Percentiles rank a stretch among this genome's conserved stretches.
phyloP scores from a whole-genome alignment of 148 eudicot species.

The Fallopia convolvulus region DNA sequence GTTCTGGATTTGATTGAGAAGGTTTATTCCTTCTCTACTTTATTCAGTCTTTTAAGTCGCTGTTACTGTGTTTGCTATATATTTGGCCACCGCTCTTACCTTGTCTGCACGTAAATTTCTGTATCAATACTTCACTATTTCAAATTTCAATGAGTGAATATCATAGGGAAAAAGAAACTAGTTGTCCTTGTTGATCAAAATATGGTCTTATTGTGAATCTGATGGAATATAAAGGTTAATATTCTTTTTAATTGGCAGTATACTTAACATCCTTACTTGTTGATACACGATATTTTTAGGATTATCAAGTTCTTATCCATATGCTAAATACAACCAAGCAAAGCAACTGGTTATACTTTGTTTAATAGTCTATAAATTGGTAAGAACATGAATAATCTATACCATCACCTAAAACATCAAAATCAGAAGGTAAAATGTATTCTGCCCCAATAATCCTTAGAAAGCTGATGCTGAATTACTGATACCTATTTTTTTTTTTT shows the following conservation, averaged over 20 bases:
- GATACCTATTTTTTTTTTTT: no score
- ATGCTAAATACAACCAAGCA: not conserved
- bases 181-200: not conserved
- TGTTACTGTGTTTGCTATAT: not conserved
- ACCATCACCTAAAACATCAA: not conserved
- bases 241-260: not conserved
- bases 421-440: not conserved
- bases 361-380: not conserved
- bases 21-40: slow-evolving; percentile 32
- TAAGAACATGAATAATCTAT: not conserved
- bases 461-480: no score
- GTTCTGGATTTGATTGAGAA: slow-evolving; percentile 94
- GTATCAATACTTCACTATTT: not conserved
- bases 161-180: not conserved
- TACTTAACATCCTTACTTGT: not conserved
- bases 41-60: not conserved
- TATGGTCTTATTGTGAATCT: not conserved
- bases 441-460: no score
- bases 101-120: not conserved
- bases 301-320: not conserved
- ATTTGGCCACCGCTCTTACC: not conserved
- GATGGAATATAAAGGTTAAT: not conserved
- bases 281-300: not conserved
- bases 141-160: not conserved
- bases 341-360: not conserved